phyloP scores from a whole-genome alignment of 495 filamentous ascomycete genomes.

The Chaetomidium leptoderma region DNA sequence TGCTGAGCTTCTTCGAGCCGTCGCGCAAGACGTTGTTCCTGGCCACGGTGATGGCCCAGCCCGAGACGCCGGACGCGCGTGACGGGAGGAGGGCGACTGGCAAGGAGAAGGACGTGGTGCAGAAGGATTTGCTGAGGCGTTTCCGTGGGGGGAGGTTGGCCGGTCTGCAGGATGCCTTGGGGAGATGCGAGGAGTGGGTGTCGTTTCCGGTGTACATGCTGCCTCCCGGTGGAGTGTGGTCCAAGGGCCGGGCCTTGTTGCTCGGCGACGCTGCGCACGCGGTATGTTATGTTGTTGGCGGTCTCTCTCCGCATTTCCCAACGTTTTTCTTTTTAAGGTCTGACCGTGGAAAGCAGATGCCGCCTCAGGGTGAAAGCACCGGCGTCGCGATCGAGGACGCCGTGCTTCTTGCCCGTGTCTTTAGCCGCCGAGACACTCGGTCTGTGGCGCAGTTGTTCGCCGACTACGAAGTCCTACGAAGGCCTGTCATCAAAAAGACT shows the following conservation, averaged over 20 bases:
- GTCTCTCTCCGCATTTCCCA: too few species aligned
- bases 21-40: conserved; percentile 47
- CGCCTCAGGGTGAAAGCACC: conserved; percentile 57
- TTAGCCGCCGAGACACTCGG: conserved; percentile 32
- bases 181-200: conserved; percentile 49
- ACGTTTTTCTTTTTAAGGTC: too few species aligned
- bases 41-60: conserved; percentile 49
- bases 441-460: conserved; percentile 44
- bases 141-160: conserved; percentile 44
- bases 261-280: conserved; percentile 57
- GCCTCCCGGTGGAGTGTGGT: conserved; percentile 45
- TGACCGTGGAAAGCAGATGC: too few species aligned
- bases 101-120: conserved; percentile 38
- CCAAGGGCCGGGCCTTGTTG: conserved; percentile 43
- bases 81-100: conserved; percentile 49
- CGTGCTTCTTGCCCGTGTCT: conserved; percentile 51
- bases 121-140: conserved; percentile 42
- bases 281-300: conserved; percentile 35
- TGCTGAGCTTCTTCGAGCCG: conserved; percentile 50
- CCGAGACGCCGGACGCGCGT: conserved; percentile 39
- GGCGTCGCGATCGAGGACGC: conserved; percentile 60
- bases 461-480: conserved; percentile 49
- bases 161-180: conserved; percentile 49
- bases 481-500: conserved; percentile 47
- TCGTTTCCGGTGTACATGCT: conserved; percentile 60